Percentiles rank a stretch among this genome's conserved stretches.
Conservation (phyloP, 441 rosid genomes). For the Populus tomentosa region DNA sequence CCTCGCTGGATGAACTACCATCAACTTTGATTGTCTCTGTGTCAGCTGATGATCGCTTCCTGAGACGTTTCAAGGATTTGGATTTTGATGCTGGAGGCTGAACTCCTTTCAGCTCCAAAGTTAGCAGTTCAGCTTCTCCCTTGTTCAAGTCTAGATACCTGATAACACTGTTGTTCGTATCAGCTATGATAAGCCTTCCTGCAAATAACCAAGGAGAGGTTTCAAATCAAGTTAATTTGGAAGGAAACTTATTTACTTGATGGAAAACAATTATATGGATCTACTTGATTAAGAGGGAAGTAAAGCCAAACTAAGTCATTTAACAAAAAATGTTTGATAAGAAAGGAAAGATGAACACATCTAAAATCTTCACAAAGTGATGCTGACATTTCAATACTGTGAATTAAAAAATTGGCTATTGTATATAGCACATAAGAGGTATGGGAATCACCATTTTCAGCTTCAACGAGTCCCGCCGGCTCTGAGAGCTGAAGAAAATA, state of each 20-base stretch:
- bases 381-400: neutral
- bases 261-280: neutral
- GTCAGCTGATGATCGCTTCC: conserved; percentile 68
- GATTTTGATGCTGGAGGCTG: conserved; percentile 69
- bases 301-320: neutral
- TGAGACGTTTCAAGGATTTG: conserved; percentile 64
- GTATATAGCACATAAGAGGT: conserved; percentile 5
- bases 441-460: conserved; percentile 60
- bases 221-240: neutral
- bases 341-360: neutral
- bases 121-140: conserved; percentile 48
- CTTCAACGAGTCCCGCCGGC: conserved; percentile 82
- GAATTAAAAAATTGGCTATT: neutral
- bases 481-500: conserved; percentile 77
- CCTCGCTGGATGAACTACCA: conserved; percentile 59
- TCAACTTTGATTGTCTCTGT: conserved; percentile 52
- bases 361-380: neutral
- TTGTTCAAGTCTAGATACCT: conserved; percentile 69
- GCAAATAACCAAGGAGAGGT: conserved; percentile 21
- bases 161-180: conserved; percentile 83
- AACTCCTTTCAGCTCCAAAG: conserved; percentile 85
- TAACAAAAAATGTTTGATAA: neutral
- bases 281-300: neutral
- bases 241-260: neutral
- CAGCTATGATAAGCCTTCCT: conserved; percentile 84